Percentiles rank a stretch among this genome's conserved stretches.
phyloP scores from a whole-genome alignment of 1,284 basidiomycete species.

The Malassezia globosa region DNA sequence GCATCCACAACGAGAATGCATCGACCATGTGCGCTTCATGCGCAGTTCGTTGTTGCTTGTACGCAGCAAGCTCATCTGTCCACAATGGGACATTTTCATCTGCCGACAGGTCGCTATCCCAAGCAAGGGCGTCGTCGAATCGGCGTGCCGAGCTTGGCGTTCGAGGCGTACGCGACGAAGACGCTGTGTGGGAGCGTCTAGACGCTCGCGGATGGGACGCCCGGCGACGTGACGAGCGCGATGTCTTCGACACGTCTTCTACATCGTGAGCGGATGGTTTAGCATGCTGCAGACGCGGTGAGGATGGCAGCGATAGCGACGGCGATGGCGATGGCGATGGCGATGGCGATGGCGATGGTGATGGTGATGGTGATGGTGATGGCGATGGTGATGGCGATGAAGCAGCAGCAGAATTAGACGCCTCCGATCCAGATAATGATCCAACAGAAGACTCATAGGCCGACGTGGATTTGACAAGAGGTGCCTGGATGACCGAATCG shows the following conservation, averaged over 20 bases:
- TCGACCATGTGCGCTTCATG: slow-evolving; percentile 26
- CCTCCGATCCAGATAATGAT: not conserved
- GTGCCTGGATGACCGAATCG: not conserved
- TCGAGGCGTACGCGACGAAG: not conserved
- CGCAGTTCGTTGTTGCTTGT: slow-evolving; percentile 22
- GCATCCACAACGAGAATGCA: slow-evolving; percentile 18
- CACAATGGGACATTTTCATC: slow-evolving; percentile 36
- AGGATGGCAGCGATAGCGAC: not conserved
- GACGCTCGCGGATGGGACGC: not conserved
- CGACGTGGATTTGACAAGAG: not conserved
- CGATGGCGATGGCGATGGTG: not conserved
- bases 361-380: too few species aligned
- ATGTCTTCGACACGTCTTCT: not conserved
- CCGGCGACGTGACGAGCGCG: not conserved
- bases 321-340: not conserved
- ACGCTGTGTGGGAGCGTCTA: not conserved
- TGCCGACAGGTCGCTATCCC: slow-evolving; percentile 40
- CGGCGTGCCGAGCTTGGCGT: slow-evolving; percentile 1
- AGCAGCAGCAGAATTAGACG: not conserved
- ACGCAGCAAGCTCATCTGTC: slow-evolving; percentile 31
- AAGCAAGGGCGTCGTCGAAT: slow-evolving; percentile 10
- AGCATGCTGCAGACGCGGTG: not conserved
- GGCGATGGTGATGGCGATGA: too few species aligned
- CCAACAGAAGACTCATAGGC: not conserved
- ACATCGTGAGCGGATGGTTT: not conserved